phyloP scores from a whole-genome alignment of 192 early-diverging fungal species.

The Backusella macrospora region DNA sequence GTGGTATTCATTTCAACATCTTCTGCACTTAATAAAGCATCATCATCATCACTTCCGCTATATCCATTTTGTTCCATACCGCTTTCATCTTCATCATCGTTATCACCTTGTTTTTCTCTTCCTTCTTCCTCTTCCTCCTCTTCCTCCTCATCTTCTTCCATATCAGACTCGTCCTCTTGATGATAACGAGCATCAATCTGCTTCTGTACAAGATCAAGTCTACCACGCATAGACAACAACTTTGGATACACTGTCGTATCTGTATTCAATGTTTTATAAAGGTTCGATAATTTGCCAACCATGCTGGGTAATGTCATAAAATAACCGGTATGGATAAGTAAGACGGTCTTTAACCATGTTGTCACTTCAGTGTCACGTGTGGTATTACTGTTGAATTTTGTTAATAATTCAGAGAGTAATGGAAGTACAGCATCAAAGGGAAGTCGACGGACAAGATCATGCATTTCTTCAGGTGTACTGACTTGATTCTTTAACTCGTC shows the following conservation, averaged over 20 bases:
- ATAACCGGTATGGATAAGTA: slow-evolving; percentile 53
- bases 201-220: slow-evolving; percentile 51
- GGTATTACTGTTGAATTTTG: slow-evolving; percentile 51
- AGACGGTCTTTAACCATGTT: slow-evolving; percentile 54
- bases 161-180: slow-evolving; percentile 27
- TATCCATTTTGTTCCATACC: slow-evolving; percentile 7
- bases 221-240: slow-evolving; percentile 51
- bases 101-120: neutral
- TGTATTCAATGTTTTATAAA: slow-evolving; percentile 53
- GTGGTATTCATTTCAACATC: slow-evolving; percentile 11
- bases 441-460: slow-evolving; percentile 50
- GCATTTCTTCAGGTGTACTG: slow-evolving; percentile 29
- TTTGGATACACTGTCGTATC: slow-evolving; percentile 52
- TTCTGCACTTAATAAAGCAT: slow-evolving; percentile 10
- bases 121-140: slow-evolving; percentile 11
- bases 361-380: slow-evolving; percentile 44
- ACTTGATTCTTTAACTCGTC: neutral
- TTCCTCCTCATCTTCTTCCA: slow-evolving; percentile 15
- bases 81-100: neutral
- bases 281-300: slow-evolving; percentile 48
- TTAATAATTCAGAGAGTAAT: slow-evolving; percentile 48
- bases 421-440: slow-evolving; percentile 51
- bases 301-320: slow-evolving; percentile 58
- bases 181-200: slow-evolving; percentile 52
- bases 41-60: slow-evolving; percentile 12